phyloP scores from a whole-genome alignment of 2,329 filamentous ascomycete genomes.

The Coleophoma crateriformis region DNA sequence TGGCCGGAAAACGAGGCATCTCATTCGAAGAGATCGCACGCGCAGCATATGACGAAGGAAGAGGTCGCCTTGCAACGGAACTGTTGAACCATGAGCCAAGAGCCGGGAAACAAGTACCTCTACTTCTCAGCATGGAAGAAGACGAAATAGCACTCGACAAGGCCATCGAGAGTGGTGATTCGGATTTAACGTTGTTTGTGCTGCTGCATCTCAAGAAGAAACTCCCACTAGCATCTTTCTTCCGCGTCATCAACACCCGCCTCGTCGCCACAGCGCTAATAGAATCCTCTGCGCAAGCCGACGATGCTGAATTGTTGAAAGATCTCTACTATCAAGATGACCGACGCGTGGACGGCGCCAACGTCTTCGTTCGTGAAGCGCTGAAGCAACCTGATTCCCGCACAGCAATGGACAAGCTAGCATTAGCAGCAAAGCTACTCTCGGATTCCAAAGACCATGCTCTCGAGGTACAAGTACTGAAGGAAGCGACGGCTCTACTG shows the following conservation, averaged over 20 bases:
- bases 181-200: constrained; percentile 87
- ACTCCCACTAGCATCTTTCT: constrained; percentile 84
- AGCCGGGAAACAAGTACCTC: constrained; percentile 90
- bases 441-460: constrained; percentile 75
- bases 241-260: constrained; percentile 80
- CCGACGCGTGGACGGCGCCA: constrained; percentile 78
- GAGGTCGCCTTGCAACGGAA: constrained; percentile 81
- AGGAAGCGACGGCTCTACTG: constrained; percentile 74
- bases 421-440: constrained; percentile 77
- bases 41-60: constrained; percentile 90
- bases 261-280: constrained; percentile 85
- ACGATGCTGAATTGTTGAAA: constrained; percentile 80
- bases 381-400: constrained; percentile 65
- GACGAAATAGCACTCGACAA: constrained; percentile 94
- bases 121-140: constrained; percentile 91
- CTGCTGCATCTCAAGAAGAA: constrained; percentile 85
- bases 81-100: constrained; percentile 90
- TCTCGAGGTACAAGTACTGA: constrained; percentile 68
- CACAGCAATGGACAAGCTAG: constrained; percentile 76
- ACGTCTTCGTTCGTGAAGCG: constrained; percentile 81
- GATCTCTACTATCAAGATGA: constrained; percentile 98
- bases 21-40: constrained; percentile 93
- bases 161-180: constrained; percentile 91
- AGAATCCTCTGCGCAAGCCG: constrained; percentile 71
- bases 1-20: constrained; percentile 84